phyloP scores from a whole-genome alignment of 129 eudicot genomes.

The Helianthus annuus region DNA sequence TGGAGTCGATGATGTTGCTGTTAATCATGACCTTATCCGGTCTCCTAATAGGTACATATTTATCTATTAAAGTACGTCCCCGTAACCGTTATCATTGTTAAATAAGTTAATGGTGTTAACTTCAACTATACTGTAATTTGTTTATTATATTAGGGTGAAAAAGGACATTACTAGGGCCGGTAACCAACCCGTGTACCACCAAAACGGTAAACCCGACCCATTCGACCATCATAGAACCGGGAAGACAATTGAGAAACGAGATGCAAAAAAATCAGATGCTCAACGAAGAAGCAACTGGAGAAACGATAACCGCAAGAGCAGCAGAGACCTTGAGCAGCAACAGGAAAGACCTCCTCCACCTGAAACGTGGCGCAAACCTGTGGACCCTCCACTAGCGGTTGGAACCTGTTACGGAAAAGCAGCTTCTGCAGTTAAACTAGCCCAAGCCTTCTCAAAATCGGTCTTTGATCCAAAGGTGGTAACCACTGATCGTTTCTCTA shows the following conservation, averaged over 20 bases:
- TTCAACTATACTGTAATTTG: background rate
- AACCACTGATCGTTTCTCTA: constrained; percentile 52
- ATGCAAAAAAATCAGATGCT: constrained; percentile 52
- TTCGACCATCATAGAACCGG: constrained; percentile 51
- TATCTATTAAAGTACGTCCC: background rate
- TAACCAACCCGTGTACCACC: constrained; percentile 36
- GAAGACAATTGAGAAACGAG: constrained; percentile 52
- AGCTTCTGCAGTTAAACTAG: constrained; percentile 88
- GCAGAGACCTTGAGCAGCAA: constrained; percentile 51
- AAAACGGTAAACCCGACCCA: constrained; percentile 53
- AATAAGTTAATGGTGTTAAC: background rate
- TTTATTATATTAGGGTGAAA: constrained; percentile 46
- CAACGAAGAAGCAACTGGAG: constrained; percentile 81
- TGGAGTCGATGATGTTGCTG: constrained; percentile 66
- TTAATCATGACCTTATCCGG: constrained; percentile 39
- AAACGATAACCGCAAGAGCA: constrained; percentile 60
- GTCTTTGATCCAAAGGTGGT: constrained; percentile 61
- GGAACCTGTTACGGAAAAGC: constrained; percentile 78
- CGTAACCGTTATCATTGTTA: background rate
- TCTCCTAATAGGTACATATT: constrained; percentile 53
- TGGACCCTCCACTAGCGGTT: constrained; percentile 46
- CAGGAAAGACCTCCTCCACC: constrained; percentile 92
- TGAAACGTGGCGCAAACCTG: constrained; percentile 95
- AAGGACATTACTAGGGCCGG: constrained; percentile 46
- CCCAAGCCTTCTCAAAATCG: constrained; percentile 80